Conservation (phyloP, 305 asterid genomes). For the Fraxinus dipetala region DNA sequence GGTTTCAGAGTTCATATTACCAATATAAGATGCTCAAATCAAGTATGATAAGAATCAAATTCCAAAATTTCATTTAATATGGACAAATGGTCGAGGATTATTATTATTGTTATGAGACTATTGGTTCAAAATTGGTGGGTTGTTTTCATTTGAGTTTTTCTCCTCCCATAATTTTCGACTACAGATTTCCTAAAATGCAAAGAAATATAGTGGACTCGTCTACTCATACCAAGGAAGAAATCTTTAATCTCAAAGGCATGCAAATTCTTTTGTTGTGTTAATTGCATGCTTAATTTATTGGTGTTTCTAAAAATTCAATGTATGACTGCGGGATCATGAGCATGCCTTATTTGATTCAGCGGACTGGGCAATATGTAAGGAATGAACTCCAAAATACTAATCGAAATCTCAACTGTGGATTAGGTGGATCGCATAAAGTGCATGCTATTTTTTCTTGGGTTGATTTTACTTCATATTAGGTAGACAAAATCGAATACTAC, state of each 20-base stretch:
- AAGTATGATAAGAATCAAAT: background rate
- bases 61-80: too few relatives aligned
- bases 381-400: slow-evolving; percentile 13
- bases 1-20: background rate
- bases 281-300: background rate
- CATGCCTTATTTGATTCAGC: slow-evolving; percentile 89
- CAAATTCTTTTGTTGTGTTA: background rate
- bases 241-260: slow-evolving; percentile 42
- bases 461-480: background rate
- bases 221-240: slow-evolving; percentile 40
- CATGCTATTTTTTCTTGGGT: background rate
- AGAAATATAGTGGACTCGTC: slow-evolving; percentile 34
- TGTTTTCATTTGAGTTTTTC: background rate
- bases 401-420: slow-evolving; percentile 7
- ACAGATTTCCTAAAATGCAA: slow-evolving; percentile 25
- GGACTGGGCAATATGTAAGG: slow-evolving; percentile 86
- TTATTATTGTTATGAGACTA: background rate
- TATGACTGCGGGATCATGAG: slow-evolving; percentile 49
- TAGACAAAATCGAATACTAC: background rate
- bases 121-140: background rate
- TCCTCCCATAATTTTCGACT: background rate
- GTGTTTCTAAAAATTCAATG: background rate
- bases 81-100: background rate
- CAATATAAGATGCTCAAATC: background rate
- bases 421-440: too few relatives aligned